Percentiles rank a stretch among this genome's conserved stretches.
These are phyloP conservation scores for Aspergillus mulundensis DNA, from an alignment of 495 filamentous ascomycete species.

Conservation along the genomic window DNA sequence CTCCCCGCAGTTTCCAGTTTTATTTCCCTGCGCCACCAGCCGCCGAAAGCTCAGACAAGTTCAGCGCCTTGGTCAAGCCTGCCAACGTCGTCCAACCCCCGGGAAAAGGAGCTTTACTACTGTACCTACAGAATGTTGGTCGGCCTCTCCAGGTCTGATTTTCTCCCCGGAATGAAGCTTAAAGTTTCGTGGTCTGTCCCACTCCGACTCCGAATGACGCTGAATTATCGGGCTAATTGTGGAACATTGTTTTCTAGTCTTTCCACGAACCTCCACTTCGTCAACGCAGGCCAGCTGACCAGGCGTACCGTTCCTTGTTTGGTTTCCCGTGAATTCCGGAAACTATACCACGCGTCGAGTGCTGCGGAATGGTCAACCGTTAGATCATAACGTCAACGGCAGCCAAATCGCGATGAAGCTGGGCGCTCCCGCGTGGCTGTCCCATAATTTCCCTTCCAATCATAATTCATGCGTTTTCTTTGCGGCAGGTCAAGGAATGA, in stretches of 20 bases:
- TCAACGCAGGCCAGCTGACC: not conserved
- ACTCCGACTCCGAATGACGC: not conserved
- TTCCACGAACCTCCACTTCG: slow-evolving; percentile 1
- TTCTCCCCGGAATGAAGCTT: too few relatives aligned
- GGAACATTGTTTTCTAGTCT: not conserved
- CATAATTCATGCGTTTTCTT: not conserved
- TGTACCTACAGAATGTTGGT: too few relatives aligned
- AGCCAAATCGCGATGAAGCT: slow-evolving; percentile 4
- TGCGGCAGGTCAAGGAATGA: not conserved
- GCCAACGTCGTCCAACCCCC: too few relatives aligned
- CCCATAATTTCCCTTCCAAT: not conserved
- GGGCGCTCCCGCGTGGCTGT: slow-evolving; percentile 1
- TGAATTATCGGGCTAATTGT: slow-evolving; percentile 2
- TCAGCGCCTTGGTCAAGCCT: too few relatives aligned
- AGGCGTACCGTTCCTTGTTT: not conserved
- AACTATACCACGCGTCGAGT: not conserved
- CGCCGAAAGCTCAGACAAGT: too few relatives aligned
- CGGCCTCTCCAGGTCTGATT: too few relatives aligned
- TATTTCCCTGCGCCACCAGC: too few relatives aligned
- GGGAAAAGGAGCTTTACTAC: too few relatives aligned
- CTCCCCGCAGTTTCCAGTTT: too few relatives aligned
- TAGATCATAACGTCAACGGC: not conserved
- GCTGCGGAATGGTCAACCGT: not conserved
- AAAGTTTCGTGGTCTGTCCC: not conserved
- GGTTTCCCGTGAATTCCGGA: not conserved